These are phyloP conservation scores for Ophiostoma populinum DNA, from an alignment of 2,329 filamentous ascomycete species.

Conservation along the genomic window DNA sequence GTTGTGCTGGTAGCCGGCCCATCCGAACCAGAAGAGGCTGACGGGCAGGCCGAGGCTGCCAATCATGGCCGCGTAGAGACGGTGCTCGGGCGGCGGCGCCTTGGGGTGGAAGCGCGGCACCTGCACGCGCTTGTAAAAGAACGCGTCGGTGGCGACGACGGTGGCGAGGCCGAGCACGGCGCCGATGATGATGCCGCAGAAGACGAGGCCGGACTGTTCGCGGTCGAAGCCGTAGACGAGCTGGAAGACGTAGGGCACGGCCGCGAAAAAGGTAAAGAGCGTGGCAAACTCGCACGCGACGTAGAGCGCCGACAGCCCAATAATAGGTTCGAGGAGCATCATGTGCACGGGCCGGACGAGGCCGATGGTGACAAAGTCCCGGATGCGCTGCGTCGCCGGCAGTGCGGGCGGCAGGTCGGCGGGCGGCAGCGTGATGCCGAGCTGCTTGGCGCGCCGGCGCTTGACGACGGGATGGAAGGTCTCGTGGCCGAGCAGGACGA, in stretches of 20 bases:
- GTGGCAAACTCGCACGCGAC: conserved; percentile 33
- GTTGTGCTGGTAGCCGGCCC: conserved; percentile 29
- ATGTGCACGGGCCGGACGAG: conserved; percentile 37
- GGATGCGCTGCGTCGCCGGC: conserved; percentile 14
- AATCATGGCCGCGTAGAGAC: conserved; percentile 41
- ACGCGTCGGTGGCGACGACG: conserved; percentile 22
- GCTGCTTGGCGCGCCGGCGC: conserved; percentile 20
- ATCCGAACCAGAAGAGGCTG: conserved; percentile 43
- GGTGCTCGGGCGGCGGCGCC: conserved; percentile 33
- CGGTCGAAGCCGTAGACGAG: conserved; percentile 25
- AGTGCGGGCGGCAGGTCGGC: conserved; percentile 10
- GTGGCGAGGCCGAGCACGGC: conserved; percentile 26
- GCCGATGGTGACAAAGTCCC: conserved; percentile 23
- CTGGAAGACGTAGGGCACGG: conserved; percentile 30
- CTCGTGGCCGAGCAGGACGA: conserved; percentile 29
- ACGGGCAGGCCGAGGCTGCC: conserved; percentile 35
- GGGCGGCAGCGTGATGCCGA: conserved; percentile 14
- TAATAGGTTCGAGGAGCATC: conserved; percentile 44
- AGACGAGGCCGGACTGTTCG: conserved; percentile 26
- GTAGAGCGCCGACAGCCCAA: conserved; percentile 36
- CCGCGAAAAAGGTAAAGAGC: conserved; percentile 34
- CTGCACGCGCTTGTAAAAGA: conserved; percentile 23
- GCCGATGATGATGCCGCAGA: conserved; percentile 27
- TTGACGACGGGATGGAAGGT: conserved; percentile 37
- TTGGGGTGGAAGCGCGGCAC: conserved; percentile 17